A percentile compares a stretch with the other conserved stretches of the same genome.
Conservation (phyloP, 1,284 basidiomycete genomes). For the Microbotryum violaceum region DNA sequence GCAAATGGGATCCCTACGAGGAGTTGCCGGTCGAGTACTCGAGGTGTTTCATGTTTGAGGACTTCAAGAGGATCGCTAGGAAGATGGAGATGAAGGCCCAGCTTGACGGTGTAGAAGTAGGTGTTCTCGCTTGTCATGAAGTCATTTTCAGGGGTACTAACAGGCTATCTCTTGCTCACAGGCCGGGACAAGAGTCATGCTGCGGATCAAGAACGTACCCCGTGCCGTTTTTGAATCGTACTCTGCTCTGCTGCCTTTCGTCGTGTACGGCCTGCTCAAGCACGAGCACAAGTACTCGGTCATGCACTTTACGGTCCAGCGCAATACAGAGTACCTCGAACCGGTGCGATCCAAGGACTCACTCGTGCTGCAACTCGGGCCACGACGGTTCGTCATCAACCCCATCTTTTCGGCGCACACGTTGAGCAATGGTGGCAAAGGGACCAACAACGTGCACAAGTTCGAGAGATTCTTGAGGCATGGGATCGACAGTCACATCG, state of each 20-base stretch:
- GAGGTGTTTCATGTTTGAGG: conserved; percentile 93
- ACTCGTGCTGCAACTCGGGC: conserved; percentile 79
- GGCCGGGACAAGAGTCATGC: conserved; percentile 70
- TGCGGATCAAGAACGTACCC: conserved; percentile 67
- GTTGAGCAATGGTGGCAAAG: conserved; percentile 70
- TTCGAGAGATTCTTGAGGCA: conserved; percentile 88
- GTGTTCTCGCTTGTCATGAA: conserved; percentile 19
- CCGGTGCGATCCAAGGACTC: conserved; percentile 90
- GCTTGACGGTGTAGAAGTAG: conserved; percentile 61
- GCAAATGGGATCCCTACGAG: conserved; percentile 95
- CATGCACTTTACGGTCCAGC: conserved; percentile 83
- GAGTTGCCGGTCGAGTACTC: conserved; percentile 91
- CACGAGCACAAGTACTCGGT: conserved; percentile 97
- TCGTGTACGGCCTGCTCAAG: conserved; percentile 75
- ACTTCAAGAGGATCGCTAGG: conserved; percentile 78
- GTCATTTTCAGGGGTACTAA: not conserved
- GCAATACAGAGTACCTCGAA: conserved; percentile 89
- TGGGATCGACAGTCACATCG: conserved; percentile 56
- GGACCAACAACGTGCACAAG: conserved; percentile 94
- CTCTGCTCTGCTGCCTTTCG: conserved; percentile 50
- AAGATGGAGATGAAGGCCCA: conserved; percentile 59
- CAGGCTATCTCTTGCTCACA: conserved; percentile 37
- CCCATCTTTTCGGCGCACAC: conserved; percentile 91
- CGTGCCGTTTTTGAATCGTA: conserved; percentile 43
- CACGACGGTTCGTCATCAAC: conserved; percentile 71